These are phyloP conservation scores for Leonotis leonurus DNA, from an alignment of 257 asterid species.

Conservation along the genomic window DNA sequence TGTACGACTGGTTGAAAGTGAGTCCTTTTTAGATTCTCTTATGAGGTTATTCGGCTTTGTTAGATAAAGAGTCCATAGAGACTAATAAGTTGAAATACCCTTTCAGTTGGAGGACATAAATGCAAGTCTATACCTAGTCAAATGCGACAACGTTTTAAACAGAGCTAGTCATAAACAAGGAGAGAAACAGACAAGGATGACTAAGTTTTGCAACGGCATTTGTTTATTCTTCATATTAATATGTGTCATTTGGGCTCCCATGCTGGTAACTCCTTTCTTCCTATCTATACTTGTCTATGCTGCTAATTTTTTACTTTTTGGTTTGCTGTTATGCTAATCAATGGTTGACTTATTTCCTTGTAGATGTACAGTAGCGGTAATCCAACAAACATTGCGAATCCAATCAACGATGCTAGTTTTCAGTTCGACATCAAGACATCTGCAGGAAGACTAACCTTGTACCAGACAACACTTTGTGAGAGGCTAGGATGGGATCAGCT, in stretches of 20 bases:
- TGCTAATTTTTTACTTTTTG: too few relatives aligned
- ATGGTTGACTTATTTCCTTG: background rate
- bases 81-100: too few relatives aligned
- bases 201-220: constrained; percentile 86
- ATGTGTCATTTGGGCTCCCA: constrained; percentile 97
- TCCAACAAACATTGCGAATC: constrained; percentile 92
- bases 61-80: too few relatives aligned
- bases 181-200: constrained; percentile 75
- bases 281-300: too few relatives aligned
- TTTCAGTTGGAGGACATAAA: constrained; percentile 90
- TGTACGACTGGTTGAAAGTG: constrained; percentile 99
- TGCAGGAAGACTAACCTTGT: constrained; percentile 76
- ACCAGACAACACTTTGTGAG: constrained; percentile 85
- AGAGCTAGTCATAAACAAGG: constrained; percentile 83
- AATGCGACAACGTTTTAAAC: constrained; percentile 77
- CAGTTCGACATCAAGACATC: constrained; percentile 73
- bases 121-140: constrained; percentile 93
- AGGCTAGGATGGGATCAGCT: constrained; percentile 60
- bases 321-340: background rate
- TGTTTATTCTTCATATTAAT: constrained; percentile 76
- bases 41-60: too few relatives aligned
- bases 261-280: too few relatives aligned
- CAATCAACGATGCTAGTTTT: constrained; percentile 83
- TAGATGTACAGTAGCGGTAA: constrained; percentile 98
- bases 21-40: constrained; percentile 1